phyloP scores from a whole-genome alignment of 202 grass and related monocot genomes.

The Bolboschoenoplectus hybrid region DNA sequence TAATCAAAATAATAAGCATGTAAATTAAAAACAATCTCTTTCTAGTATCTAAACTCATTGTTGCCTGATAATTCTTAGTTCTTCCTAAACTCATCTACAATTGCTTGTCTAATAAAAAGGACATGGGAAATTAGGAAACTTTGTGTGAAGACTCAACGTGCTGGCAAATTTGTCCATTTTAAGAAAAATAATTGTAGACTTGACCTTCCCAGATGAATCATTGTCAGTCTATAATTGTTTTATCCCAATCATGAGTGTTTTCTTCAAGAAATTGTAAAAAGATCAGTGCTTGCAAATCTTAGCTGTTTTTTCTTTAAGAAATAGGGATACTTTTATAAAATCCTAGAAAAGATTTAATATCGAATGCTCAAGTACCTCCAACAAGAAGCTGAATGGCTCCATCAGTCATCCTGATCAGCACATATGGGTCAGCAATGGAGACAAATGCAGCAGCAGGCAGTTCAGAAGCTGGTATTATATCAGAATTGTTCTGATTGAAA shows the following conservation, averaged over 20 bases:
- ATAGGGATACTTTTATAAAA: neutral
- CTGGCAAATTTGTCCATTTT: neutral
- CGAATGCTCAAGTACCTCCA: conserved; percentile 68
- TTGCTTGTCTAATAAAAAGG: neutral
- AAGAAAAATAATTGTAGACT: neutral
- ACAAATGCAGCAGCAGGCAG: conserved; percentile 61
- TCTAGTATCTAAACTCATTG: neutral
- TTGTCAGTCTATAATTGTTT: conserved; percentile 19
- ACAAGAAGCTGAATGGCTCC: conserved; percentile 87
- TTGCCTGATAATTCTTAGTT: neutral
- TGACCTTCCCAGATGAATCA: conserved; percentile 11
- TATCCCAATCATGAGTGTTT: conserved; percentile 25
- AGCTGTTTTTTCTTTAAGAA: neutral
- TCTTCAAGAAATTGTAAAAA: conserved; percentile 7
- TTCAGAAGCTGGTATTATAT: conserved; percentile 68
- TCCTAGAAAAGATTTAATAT: neutral
- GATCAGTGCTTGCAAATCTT: neutral
- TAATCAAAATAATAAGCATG: neutral
- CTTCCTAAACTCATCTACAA: neutral
- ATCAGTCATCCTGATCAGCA: conserved; percentile 91
- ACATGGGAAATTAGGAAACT: neutral
- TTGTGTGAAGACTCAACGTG: neutral
- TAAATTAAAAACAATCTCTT: neutral
- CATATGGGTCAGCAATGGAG: conserved; percentile 91
- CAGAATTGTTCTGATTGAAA: conserved; percentile 64